phyloP scores from a whole-genome alignment of 2,329 filamentous ascomycete species.

The Zymoseptoria crescenta region DNA sequence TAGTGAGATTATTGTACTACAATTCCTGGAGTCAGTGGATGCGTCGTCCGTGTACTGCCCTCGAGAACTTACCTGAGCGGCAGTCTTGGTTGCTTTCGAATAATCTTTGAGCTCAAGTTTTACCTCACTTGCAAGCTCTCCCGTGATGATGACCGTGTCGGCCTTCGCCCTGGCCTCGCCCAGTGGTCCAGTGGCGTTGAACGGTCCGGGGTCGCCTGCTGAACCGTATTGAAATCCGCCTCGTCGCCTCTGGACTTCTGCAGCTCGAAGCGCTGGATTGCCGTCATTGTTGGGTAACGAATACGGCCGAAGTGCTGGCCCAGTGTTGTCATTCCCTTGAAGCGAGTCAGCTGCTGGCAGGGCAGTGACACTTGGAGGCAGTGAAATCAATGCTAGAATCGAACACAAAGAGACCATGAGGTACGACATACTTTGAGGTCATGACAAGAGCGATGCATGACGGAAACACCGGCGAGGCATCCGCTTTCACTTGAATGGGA shows the following conservation, averaged over 20 bases:
- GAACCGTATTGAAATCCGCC: background rate
- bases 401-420: background rate
- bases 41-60: background rate
- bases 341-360: background rate
- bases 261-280: background rate
- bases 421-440: background rate
- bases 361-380: background rate
- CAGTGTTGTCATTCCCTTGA: background rate
- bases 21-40: background rate
- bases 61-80: background rate
- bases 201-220: background rate
- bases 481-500: too few species aligned
- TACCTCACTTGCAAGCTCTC: background rate
- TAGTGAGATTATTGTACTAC: slow-evolving; percentile 17
- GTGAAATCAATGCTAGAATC: background rate
- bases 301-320: background rate
- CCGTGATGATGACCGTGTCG: background rate
- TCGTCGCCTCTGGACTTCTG: background rate
- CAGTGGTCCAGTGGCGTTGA: background rate
- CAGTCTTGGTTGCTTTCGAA: background rate
- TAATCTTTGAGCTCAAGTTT: background rate
- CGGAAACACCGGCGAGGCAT: too few species aligned
- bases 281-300: background rate
- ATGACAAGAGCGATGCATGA: too few species aligned
- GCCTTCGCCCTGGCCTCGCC: background rate